phyloP scores from a whole-genome alignment of 2,329 filamentous ascomycete genomes.

The Penicillium sp. region DNA sequence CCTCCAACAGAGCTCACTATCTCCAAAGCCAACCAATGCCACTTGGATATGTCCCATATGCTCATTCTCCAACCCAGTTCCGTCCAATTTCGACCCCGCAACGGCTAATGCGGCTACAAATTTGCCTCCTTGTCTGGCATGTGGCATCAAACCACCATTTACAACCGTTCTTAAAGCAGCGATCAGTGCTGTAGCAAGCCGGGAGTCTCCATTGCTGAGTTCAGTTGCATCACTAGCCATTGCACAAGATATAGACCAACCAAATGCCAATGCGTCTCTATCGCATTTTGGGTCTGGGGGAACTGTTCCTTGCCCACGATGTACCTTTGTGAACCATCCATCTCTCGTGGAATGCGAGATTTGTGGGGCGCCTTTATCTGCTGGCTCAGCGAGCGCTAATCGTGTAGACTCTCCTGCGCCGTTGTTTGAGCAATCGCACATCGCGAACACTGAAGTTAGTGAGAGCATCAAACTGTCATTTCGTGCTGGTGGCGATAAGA shows the following conservation, averaged over 20 bases:
- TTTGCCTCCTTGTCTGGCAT: constrained; percentile 82
- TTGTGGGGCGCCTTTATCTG: constrained; percentile 72
- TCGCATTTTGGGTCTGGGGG: constrained; percentile 2
- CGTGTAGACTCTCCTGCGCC: constrained; percentile 78
- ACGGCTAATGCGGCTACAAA: constrained; percentile 75
- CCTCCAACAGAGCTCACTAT: constrained; percentile 32
- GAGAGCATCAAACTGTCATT: constrained; percentile 92
- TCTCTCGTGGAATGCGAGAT: constrained; percentile 85
- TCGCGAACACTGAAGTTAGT: constrained; percentile 57
- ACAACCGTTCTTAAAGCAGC: constrained; percentile 81
- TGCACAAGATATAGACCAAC: neutral
- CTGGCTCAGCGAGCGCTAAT: constrained; percentile 42
- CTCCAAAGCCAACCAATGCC: constrained; percentile 51
- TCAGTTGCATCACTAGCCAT: neutral
- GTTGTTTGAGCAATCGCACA: constrained; percentile 49
- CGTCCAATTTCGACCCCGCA: constrained; percentile 86
- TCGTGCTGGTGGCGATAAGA: constrained; percentile 79
- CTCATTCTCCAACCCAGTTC: constrained; percentile 88
- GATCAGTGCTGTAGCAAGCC: constrained; percentile 66
- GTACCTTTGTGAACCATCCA: constrained; percentile 91
- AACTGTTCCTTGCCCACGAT: constrained; percentile 67
- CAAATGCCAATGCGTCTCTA: neutral
- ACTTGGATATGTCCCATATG: constrained; percentile 98
- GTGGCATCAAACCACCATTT: constrained; percentile 86
- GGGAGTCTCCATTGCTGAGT: constrained; percentile 20